Evolutionary conservation across 352 stramenopile species (phyloP).

Genomic region (Phytophthora podocarpi): DNA sequence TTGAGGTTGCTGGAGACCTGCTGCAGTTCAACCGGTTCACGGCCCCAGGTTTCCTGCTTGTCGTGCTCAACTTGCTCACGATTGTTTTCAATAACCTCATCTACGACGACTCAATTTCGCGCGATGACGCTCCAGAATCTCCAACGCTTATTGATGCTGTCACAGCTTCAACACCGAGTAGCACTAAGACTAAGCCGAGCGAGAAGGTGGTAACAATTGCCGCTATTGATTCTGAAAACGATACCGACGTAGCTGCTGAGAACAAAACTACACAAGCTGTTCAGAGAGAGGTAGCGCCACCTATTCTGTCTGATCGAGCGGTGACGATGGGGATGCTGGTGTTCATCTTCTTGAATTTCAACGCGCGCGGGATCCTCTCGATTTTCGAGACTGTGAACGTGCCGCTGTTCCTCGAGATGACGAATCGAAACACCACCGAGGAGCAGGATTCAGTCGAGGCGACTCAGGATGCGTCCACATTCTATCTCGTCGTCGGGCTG

Average conservation of each 20-base stretch:
- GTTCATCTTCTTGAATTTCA: slow-evolving; percentile 78
- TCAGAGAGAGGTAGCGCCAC: background rate
- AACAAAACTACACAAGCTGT: background rate
- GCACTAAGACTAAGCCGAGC: background rate
- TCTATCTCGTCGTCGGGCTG: slow-evolving; percentile 61
- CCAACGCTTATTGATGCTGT: background rate
- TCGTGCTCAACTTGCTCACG: slow-evolving; percentile 49
- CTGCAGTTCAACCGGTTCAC: slow-evolving; percentile 70
- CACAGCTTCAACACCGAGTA: background rate
- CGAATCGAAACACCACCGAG: slow-evolving; percentile 35
- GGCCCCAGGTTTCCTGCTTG: slow-evolving; percentile 57
- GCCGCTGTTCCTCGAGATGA: slow-evolving; percentile 53
- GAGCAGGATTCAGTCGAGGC: slow-evolving; percentile 30
- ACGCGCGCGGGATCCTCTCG: slow-evolving; percentile 60
- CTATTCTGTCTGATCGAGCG: slow-evolving; percentile 37
- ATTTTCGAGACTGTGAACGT: slow-evolving; percentile 81
- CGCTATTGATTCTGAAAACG: background rate
- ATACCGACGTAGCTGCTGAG: background rate
- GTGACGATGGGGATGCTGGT: slow-evolving; percentile 50
- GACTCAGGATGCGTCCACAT: slow-evolving; percentile 42
- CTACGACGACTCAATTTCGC: slow-evolving; percentile 54
- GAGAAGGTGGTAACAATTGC: slow-evolving; percentile 14
- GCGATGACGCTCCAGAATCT: slow-evolving; percentile 42
- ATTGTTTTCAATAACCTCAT: slow-evolving; percentile 51
- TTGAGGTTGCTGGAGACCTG: slow-evolving; percentile 37